Evolutionary conservation across 306 rosid genomes (phyloP), one percentile per base, ranked within the genome.

Genomic region (Lathyrus aphaca): DNA sequence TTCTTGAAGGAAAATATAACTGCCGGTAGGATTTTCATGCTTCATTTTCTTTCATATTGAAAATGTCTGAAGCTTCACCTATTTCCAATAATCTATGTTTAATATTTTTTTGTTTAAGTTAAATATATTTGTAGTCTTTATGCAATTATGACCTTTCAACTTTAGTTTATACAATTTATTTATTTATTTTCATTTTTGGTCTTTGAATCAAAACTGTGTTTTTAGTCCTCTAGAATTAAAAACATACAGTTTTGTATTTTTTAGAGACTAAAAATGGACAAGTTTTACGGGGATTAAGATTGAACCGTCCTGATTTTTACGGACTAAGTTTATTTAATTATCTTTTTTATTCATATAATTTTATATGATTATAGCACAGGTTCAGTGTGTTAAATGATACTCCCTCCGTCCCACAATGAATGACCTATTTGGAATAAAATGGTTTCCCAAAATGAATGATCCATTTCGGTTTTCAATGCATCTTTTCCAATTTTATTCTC

Each of bases 1-100:
- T 94, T 94, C 78, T 90, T 90, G 72, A 86, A 81, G 82, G 88
- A 80, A 69, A 81, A 88, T 64, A 16, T 72, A 72, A 80, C 88
- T 25, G 97, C 97, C 2, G 92, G 98, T 88, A 81, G 43, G 78
- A 62, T 71, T 49, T 45, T 63, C 27, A 32, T 68, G 35, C 82
- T 77, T 42, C 25, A 25, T 67, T 18, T 43, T 50, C 16, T 56
- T 66, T 81, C 64, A 13, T 0, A 21, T 23, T 23, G 21, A 46
- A 14, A n/a, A 16, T 46, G 80, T 29, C 15, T 63, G 64, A 62
- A 60, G 62, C 11, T 1, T 81, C 60, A 39, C 18, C 38, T 57
- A 59, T 51, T 65, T 64, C 16, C 32, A 5, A 32, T 39, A 37
- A 43, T 46, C 45, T 44, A 21, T 64, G 39, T 56, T 16, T 71